A percentile compares a stretch with the other conserved stretches of the same genome.
Conservation (phyloP, 441 rosid genomes). For the Bocquillonia castaneifolia region DNA sequence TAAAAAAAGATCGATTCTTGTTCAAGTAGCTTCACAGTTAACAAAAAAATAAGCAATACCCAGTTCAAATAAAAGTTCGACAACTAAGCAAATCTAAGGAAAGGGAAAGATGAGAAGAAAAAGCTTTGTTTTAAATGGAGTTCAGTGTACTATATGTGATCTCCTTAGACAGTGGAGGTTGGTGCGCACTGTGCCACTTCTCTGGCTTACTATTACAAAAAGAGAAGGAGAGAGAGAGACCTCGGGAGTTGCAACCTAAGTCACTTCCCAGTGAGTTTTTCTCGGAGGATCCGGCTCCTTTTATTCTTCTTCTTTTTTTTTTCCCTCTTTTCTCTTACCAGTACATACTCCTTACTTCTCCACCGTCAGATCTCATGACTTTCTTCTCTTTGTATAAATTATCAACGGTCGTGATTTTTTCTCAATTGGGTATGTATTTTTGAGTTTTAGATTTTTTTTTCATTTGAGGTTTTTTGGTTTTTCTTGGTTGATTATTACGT, state of each 20-base stretch:
- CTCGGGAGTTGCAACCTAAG: constrained; percentile 47
- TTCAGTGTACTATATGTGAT: constrained; percentile 27
- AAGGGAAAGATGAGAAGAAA: constrained; percentile 14
- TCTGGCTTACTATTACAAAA: constrained; percentile 1
- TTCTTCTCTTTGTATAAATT: too few relatives aligned
- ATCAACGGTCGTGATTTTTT: constrained; percentile 23
- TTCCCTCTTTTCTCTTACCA: constrained; percentile 11
- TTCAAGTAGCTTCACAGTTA: constrained; percentile 15
- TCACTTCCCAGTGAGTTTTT: constrained; percentile 44
- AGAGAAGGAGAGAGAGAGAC: constrained; percentile 27
- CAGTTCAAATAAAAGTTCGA: constrained; percentile 9
- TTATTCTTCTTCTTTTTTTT: not conserved
- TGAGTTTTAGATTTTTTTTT: not conserved
- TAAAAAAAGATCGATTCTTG: not conserved
- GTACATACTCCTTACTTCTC: constrained; percentile 17
- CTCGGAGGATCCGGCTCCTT: constrained; percentile 31
- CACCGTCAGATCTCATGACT: constrained; percentile 25
- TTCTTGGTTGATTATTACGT: too few relatives aligned
- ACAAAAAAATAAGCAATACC: constrained; percentile 1
- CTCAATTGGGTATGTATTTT: not conserved
- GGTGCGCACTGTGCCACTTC: constrained; percentile 33
- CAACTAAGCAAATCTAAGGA: not conserved
- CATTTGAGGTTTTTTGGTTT: not conserved
- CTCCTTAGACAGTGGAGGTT: constrained; percentile 50
- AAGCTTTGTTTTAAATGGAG: too few relatives aligned